These are phyloP conservation scores for Boletus calvinii DNA, from an alignment of 1,284 basidiomycete species.

Conservation along the genomic window DNA sequence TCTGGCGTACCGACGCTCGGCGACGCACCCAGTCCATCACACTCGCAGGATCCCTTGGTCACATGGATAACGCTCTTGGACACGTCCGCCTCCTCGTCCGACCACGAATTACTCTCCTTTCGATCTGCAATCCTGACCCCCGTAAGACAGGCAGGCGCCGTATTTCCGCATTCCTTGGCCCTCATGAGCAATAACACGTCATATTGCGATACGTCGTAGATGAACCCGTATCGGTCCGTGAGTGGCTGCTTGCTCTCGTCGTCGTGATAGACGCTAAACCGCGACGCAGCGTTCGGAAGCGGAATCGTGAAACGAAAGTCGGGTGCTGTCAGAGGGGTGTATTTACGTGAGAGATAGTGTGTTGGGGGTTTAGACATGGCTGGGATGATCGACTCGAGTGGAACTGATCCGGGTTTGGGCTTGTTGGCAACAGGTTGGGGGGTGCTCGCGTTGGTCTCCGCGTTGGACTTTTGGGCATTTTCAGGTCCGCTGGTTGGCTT, in stretches of 20 bases:
- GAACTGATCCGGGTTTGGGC: slow-evolving; percentile 58
- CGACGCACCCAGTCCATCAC: slow-evolving; percentile 43
- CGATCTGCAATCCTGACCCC: slow-evolving; percentile 85
- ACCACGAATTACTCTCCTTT: slow-evolving; percentile 73
- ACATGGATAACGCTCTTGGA: slow-evolving; percentile 48
- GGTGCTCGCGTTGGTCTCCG: slow-evolving; percentile 11
- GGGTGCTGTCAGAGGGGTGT: slow-evolving; percentile 64
- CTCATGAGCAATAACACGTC: slow-evolving; percentile 77
- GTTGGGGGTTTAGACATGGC: slow-evolving; percentile 84
- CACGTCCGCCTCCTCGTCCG: slow-evolving; percentile 51
- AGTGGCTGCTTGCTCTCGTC: slow-evolving; percentile 63
- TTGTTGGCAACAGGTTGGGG: slow-evolving; percentile 33
- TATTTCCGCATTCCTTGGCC: slow-evolving; percentile 69
- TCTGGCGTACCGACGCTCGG: slow-evolving; percentile 20
- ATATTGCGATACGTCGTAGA: slow-evolving; percentile 83
- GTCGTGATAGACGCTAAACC: slow-evolving; percentile 53
- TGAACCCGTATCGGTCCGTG: slow-evolving; percentile 94
- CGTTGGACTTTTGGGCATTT: slow-evolving; percentile 22
- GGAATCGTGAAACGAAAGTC: slow-evolving; percentile 69
- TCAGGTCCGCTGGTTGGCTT: slow-evolving; percentile 36
- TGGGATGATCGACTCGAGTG: slow-evolving; percentile 89
- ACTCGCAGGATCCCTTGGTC: slow-evolving; percentile 58
- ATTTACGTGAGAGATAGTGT: slow-evolving; percentile 72
- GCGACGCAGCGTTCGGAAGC: slow-evolving; percentile 53
- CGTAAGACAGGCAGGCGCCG: slow-evolving; percentile 81